phyloP scores from a whole-genome alignment of 495 filamentous ascomycete genomes.

The Peziza echinospora region DNA sequence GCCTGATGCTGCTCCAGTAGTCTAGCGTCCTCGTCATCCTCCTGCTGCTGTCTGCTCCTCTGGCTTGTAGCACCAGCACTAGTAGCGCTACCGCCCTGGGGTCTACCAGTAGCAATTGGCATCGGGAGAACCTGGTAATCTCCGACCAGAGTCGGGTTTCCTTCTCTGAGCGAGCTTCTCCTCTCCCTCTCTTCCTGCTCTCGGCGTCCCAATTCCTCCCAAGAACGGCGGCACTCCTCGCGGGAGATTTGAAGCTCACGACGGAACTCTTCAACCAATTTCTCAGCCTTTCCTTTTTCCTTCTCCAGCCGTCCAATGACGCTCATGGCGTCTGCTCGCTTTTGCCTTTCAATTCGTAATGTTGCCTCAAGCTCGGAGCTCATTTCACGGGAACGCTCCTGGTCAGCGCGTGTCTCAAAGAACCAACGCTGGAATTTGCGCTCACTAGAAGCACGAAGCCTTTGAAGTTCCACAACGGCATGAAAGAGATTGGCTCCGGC shows the following conservation, averaged over 20 bases:
- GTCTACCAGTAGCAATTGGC: slow-evolving; percentile 32
- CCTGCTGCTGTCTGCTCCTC: too few relatives aligned
- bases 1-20: slow-evolving; percentile 13
- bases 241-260: slow-evolving; percentile 86
- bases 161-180: slow-evolving; percentile 62
- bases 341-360: slow-evolving; percentile 49
- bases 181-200: slow-evolving; percentile 90
- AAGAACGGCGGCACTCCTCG: slow-evolving; percentile 84
- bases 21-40: slow-evolving; percentile 6
- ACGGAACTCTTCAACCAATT: slow-evolving; percentile 61
- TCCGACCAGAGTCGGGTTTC: slow-evolving; percentile 72
- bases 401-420: slow-evolving; percentile 73
- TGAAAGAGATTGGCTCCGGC: slow-evolving; percentile 95
- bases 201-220: slow-evolving; percentile 86
- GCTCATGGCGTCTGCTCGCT: slow-evolving; percentile 39
- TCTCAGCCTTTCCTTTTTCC: slow-evolving; percentile 46
- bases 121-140: slow-evolving; percentile 95
- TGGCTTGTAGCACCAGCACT: slow-evolving; percentile 13
- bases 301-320: slow-evolving; percentile 40
- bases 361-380: slow-evolving; percentile 56
- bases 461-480: slow-evolving; percentile 86
- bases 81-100: slow-evolving; percentile 16
- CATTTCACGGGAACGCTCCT: slow-evolving; percentile 69
- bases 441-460: slow-evolving; percentile 86
- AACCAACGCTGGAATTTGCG: slow-evolving; percentile 98